Conservation (phyloP, 331 rosid species). For the Quercus phellos region DNA sequence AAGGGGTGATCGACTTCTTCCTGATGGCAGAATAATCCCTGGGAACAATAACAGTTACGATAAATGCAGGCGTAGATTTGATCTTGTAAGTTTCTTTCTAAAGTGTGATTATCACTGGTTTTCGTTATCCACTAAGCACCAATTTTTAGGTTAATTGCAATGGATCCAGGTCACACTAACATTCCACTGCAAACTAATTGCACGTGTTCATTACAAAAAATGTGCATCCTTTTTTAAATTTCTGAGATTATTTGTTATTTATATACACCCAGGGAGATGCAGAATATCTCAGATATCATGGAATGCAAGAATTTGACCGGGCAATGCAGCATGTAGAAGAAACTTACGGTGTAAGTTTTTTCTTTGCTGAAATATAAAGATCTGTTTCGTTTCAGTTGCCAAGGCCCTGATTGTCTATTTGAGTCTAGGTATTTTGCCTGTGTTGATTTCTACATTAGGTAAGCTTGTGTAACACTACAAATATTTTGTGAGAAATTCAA, state of each 20-base stretch:
- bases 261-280: slow-evolving; percentile 74
- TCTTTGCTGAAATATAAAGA: background rate
- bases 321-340: slow-evolving; percentile 98
- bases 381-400: background rate
- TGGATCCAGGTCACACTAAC: background rate
- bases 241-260: background rate
- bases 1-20: slow-evolving; percentile 72
- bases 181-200: background rate
- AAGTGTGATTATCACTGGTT: background rate
- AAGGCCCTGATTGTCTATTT: background rate
- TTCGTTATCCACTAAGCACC: background rate
- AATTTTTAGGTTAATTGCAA: background rate
- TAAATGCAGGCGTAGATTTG: slow-evolving; percentile 97
- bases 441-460: background rate
- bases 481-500: background rate
- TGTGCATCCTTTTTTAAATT: background rate
- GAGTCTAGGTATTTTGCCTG: background rate
- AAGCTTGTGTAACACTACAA: background rate
- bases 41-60: slow-evolving; percentile 78
- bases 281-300: slow-evolving; percentile 63
- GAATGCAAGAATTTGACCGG: slow-evolving; percentile 93
- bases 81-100: slow-evolving; percentile 60
- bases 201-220: background rate
- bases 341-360: slow-evolving; percentile 64
- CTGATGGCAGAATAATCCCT: slow-evolving; percentile 48